These are phyloP conservation scores for Penicillium chermesinum DNA, from an alignment of 495 filamentous ascomycete genomes.

Conservation along the genomic window DNA sequence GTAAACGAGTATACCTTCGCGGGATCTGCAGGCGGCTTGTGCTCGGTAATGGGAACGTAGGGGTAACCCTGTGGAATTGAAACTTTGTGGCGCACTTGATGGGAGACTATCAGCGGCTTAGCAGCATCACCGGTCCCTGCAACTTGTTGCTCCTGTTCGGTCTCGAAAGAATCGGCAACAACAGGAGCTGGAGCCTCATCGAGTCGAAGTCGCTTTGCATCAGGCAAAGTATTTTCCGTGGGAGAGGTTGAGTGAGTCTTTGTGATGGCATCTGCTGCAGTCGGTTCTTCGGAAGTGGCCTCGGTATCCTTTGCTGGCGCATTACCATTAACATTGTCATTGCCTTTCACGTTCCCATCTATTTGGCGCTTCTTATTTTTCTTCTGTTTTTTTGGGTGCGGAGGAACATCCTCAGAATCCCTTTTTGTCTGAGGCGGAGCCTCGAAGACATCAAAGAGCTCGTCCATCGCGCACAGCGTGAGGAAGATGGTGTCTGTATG, in stretches of 20 bases:
- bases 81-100: constrained; percentile 98
- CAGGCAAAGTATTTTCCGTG: constrained; percentile 41
- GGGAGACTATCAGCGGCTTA: constrained; percentile 71
- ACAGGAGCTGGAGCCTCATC: constrained; percentile 72
- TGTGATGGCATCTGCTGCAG: constrained; percentile 23
- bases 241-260: not conserved
- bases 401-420: constrained; percentile 23
- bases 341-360: constrained; percentile 65
- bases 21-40: constrained; percentile 77
- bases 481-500: constrained; percentile 11
- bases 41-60: constrained; percentile 86
- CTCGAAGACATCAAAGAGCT: constrained; percentile 82
- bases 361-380: constrained; percentile 72
- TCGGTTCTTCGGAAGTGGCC: constrained; percentile 11
- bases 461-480: constrained; percentile 55
- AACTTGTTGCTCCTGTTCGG: constrained; percentile 88
- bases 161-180: constrained; percentile 90
- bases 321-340: constrained; percentile 26
- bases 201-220: constrained; percentile 69
- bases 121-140: constrained; percentile 65
- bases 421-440: constrained; percentile 49
- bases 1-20: constrained; percentile 81
- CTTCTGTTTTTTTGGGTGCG: constrained; percentile 44
- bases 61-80: constrained; percentile 89
- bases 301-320: constrained; percentile 42